phyloP scores from a whole-genome alignment of 116 monocot species.

The Dioscorea cayenensis region DNA sequence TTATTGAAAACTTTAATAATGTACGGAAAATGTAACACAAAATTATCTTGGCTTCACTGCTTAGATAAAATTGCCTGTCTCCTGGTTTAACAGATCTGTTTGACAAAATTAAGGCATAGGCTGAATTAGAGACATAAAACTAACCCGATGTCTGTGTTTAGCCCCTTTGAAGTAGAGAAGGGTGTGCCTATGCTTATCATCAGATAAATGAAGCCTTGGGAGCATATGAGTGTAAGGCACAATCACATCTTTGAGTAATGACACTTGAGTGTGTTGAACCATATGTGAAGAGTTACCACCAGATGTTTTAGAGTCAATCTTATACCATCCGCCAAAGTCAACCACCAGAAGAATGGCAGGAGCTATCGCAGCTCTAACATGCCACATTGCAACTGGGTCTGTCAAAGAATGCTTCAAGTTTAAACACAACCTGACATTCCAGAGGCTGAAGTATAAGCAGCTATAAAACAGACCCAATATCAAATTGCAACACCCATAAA shows the following conservation, averaged over 20 bases:
- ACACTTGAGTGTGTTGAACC: constrained; percentile 82
- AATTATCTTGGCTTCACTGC: too few relatives aligned
- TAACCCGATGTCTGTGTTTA: constrained; percentile 84
- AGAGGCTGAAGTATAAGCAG: constrained; percentile 50
- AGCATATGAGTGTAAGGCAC: constrained; percentile 88
- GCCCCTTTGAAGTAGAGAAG: constrained; percentile 96
- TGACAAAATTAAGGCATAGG: neutral
- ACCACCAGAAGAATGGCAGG: constrained; percentile 83
- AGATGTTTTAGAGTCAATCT: constrained; percentile 64
- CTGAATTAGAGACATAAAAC: constrained; percentile 7
- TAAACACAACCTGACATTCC: constrained; percentile 65
- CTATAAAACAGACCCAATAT: constrained; percentile 9
- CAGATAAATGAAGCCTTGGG: constrained; percentile 45
- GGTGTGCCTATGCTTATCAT: constrained; percentile 44
- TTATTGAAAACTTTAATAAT: too few relatives aligned
- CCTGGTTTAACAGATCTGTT: too few relatives aligned
- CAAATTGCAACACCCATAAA: neutral
- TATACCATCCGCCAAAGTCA: constrained; percentile 99
- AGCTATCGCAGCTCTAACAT: constrained; percentile 72
- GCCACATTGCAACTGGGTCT: constrained; percentile 99
- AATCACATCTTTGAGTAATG: constrained; percentile 88
- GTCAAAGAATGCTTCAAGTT: constrained; percentile 86
- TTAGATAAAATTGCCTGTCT: too few relatives aligned
- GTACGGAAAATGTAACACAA: too few relatives aligned
- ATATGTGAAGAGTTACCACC: constrained; percentile 37